A percentile compares a stretch with the other conserved stretches of the same genome.
Evolutionary conservation across 139 green algal genomes (phyloP).

Genomic region (Haematococcus lacustris): DNA sequence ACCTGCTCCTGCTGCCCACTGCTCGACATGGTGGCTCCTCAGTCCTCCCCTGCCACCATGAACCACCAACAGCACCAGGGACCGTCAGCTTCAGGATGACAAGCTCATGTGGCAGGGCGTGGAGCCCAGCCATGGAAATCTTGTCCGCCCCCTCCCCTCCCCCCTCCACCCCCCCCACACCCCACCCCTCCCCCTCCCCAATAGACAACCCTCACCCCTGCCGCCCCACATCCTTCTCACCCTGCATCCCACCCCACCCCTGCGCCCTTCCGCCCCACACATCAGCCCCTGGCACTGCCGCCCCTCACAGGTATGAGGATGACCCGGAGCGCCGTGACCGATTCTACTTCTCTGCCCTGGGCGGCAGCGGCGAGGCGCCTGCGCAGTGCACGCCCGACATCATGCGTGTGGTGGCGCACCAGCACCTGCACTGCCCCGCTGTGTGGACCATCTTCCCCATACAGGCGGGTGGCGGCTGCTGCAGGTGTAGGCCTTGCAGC

Average conservation of each 20-base stretch:
- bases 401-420: constrained; percentile 67
- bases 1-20: too few species aligned
- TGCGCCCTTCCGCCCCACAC: background rate
- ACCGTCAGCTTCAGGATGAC: too few species aligned
- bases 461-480: constrained; percentile 49
- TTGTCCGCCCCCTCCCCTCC: too few species aligned
- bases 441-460: constrained; percentile 84
- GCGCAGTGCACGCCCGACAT: constrained; percentile 69
- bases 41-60: too few species aligned
- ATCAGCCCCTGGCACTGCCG: background rate
- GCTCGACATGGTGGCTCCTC: too few species aligned
- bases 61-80: too few species aligned
- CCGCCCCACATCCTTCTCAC: background rate
- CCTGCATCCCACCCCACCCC: background rate
- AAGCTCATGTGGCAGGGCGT: too few species aligned
- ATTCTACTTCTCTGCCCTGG: constrained; percentile 62
- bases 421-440: constrained; percentile 75
- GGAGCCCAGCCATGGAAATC: too few species aligned
- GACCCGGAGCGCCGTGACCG: constrained; percentile 61
- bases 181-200: background rate
- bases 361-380: constrained; percentile 25
- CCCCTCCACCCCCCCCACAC: background rate
- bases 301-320: constrained; percentile 65
- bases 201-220: background rate
- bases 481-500: too few species aligned